Evolutionary conservation across 2,329 filamentous ascomycete species (phyloP), one percentile per base, ranked within the genome.

Genomic region (Aspergillus novofumigatus): DNA sequence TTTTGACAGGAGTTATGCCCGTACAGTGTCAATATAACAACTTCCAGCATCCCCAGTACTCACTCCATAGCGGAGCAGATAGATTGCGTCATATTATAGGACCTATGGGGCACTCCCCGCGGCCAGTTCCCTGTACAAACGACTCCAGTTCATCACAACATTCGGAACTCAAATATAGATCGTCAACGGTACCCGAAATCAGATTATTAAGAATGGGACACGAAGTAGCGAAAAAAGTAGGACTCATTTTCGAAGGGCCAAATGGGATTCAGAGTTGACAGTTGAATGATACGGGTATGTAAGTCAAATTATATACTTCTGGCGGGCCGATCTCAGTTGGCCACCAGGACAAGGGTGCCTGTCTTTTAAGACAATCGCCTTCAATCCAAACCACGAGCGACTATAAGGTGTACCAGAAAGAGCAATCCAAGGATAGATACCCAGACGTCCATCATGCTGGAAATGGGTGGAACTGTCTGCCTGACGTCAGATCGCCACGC

Each of bases 401-500:
- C 21, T 47, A 17, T 47, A 11, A 23, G 44, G 21, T 23, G 44
- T 47, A 26, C 44, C 44, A 47, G 10, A 25, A 47, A 47, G 44
- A 47, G 3, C 0, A 23, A 47, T 25, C 44, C 44, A 47, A 17
- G 44, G 44, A 26, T 26, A 21, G 44, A 47, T 23, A 38, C 5
- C 29, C 1, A 3, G 44, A 14, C 10, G 44, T 47, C 44, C 44
- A 47, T 47, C 44, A 47, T 47, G 49, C 49, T 51, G 11, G 54
- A 50, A 52, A 28, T 35, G 44, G 21, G 50, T 47, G 49, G 48
- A 23, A 50, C 11, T 32, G 20, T 41, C 51, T 21, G 41, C 32
- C 51, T 57, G 55, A 57, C 55, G 55, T 57, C 51, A 57, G 51
- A 29, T 51, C 38, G 49, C 49, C 49, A 41, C 49, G 29, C 26